Base-by-base conservation (phyloP, 1,284 basidiomycete genomes). In the Gomphus sp. region DNA sequence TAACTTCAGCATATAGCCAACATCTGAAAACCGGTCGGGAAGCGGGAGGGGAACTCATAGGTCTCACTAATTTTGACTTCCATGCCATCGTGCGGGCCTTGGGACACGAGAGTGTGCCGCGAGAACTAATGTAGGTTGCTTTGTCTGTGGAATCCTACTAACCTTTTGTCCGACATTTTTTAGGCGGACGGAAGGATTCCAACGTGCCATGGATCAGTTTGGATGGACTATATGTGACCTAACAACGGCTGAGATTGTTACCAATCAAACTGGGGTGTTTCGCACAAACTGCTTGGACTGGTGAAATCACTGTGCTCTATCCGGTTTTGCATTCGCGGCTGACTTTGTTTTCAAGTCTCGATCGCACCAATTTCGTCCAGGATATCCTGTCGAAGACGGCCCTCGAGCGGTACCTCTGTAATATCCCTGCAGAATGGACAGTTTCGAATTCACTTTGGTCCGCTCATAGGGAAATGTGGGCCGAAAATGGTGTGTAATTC, bases 311-410 rank as follows among this genome's bases (percentile, higher is more conserved):
- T 51, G 18, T 43, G 2, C 22, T n/a, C 55, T 18, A 31, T 54
- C 39, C 56, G 58, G 28, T 31, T 14, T 63, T 62, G n/a, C 39
- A 47, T 50, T 22, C 52, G 60, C 53, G 48, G 56, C 61, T 66
- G 36, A 62, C 56, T 50, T 58, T 50, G 56, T 64, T 16, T n/a
- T 53, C 3, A 25, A 95, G 93, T 70, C 75, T 98, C 62, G 96
- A 98, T 69, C 86, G 97, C 43, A 99, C 97, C n/a, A 99, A 99
- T 70, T 97, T 97, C 64, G 85, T 98, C 1, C 90, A 98, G 72
- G 95, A 98, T 66, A 91, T 96, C 62, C 75, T 97, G 45, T 94
- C 92, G 1, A 81, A 86, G 4, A 80, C 80, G 36, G 82, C 85
- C 0, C 75, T 96, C 11, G 85, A 91, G 64, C 84, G 89, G 64